Conservation (phyloP, 2,329 filamentous ascomycete genomes). For the Metarhizium sp. region DNA sequence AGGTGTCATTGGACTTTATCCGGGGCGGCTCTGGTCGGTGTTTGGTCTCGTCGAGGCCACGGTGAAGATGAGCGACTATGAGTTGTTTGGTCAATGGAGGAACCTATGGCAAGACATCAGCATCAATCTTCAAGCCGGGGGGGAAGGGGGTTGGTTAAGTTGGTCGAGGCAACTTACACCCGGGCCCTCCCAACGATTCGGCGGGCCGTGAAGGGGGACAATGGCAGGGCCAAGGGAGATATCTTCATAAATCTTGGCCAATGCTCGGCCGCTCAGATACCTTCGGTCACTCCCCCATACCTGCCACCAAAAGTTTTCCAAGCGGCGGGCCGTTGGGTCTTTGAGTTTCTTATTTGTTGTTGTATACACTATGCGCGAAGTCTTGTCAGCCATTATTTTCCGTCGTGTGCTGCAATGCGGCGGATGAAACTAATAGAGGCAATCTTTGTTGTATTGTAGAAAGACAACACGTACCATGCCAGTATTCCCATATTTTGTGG, state of each 20-base stretch:
- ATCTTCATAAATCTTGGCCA: constrained; percentile 47
- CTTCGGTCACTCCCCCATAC: constrained; percentile 51
- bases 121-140: background rate
- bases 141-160: background rate
- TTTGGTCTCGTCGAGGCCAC: constrained; percentile 7
- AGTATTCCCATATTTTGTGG: constrained; percentile 46
- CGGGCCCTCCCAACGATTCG: constrained; percentile 42
- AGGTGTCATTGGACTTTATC: constrained; percentile 12
- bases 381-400: background rate
- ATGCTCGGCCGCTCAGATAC: constrained; percentile 39
- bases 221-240: constrained; percentile 50
- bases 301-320: constrained; percentile 60
- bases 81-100: constrained; percentile 19
- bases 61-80: constrained; percentile 14
- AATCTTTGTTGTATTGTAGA: background rate
- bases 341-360: constrained; percentile 48
- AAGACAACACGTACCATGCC: constrained; percentile 38
- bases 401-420: background rate
- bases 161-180: constrained; percentile 26
- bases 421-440: background rate
- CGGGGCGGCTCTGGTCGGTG: constrained; percentile 8
- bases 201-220: constrained; percentile 43
- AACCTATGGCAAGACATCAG: constrained; percentile 12
- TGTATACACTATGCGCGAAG: constrained; percentile 42
- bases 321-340: constrained; percentile 52